phyloP scores from a whole-genome alignment of 495 filamentous ascomycete genomes.

The Penicillium daleae region DNA sequence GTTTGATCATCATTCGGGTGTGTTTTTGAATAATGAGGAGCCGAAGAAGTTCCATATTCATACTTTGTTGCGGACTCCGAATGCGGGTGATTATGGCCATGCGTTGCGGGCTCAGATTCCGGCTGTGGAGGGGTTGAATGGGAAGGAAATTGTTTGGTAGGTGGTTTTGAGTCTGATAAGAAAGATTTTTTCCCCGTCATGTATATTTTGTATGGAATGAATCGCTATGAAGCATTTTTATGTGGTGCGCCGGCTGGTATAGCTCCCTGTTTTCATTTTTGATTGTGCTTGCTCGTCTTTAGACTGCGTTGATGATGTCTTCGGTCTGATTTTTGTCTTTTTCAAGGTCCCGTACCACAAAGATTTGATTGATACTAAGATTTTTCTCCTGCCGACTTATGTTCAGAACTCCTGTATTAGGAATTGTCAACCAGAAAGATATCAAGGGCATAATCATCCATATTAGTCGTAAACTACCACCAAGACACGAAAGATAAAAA shows the following conservation, averaged over 20 bases:
- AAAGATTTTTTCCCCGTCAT: constrained; percentile 5
- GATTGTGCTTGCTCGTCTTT: background rate
- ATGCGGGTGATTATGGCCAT: constrained; percentile 74
- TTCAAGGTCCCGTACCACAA: constrained; percentile 20
- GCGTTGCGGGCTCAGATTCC: constrained; percentile 51
- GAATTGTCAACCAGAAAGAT: background rate
- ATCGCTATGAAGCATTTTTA: constrained; percentile 22
- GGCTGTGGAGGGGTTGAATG: constrained; percentile 41
- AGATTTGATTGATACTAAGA: constrained; percentile 20
- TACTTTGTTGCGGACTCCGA: constrained; percentile 69
- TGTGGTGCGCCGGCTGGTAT: background rate
- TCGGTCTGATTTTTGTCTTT: constrained; percentile 10
- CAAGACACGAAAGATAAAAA: constrained; percentile 5
- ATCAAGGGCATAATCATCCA: constrained; percentile 1
- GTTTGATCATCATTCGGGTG: constrained; percentile 81
- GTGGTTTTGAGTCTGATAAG: constrained; percentile 8
- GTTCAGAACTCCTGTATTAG: background rate
- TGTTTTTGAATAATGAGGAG: constrained; percentile 72
- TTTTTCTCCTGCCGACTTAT: background rate
- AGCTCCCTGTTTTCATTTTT: background rate
- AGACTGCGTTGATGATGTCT: constrained; percentile 4
- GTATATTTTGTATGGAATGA: constrained; percentile 28
- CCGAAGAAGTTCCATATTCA: constrained; percentile 80
- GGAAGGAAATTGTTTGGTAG: constrained; percentile 50
- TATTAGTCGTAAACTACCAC: constrained; percentile 16